Evolutionary conservation across 176 grass and related monocot genomes (phyloP), one percentile per base, ranked within the genome.

Genomic region (Aechmea fasciata): DNA sequence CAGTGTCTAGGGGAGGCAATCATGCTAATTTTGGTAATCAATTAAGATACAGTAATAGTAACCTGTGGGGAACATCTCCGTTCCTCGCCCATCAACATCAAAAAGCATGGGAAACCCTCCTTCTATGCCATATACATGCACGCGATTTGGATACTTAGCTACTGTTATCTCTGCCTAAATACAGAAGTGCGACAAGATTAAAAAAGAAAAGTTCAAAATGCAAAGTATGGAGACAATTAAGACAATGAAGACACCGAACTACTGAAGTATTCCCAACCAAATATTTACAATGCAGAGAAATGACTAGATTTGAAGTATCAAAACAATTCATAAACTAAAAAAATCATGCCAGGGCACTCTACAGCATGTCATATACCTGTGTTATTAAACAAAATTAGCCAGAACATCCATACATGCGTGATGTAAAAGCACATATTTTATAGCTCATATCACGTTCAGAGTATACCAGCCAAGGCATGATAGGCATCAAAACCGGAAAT

Each of bases 11-110:
- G 19, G 12, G 48, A 19, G 11, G 47, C 49, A 69, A 51, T 33
- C 11, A 47, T 51, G 2, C 23, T 33, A 82, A 75, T 82, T 48
- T 61, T 57, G 11, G 33, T 41, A 41, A 41, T 7, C 33, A 41
- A 41, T 13, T 25, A 71, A 28, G 20, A 66, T 11, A 33, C 47
- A 23, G 68, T 63, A 73, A 70, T 17, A 71, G 25, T 67, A 74
- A 91, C 88, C 92, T 91, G 93, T 96, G 48, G 93, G 93, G 78
- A 87, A 92, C 52, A 92, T 75, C 51, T 92, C 86, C 51, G 85
- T 85, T 57, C 89, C 93, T 76, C 89, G 80, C 71, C 89, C 93
- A 81, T 96, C 93, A 61, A 87, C 55, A 63, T 96, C 87, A 2
- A 96, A 96, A 77, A 96, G 77, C 85, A 92, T 85, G 5, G 89